Conservation (phyloP, 495 filamentous ascomycete genomes). For the Baudoinia panamericana region DNA sequence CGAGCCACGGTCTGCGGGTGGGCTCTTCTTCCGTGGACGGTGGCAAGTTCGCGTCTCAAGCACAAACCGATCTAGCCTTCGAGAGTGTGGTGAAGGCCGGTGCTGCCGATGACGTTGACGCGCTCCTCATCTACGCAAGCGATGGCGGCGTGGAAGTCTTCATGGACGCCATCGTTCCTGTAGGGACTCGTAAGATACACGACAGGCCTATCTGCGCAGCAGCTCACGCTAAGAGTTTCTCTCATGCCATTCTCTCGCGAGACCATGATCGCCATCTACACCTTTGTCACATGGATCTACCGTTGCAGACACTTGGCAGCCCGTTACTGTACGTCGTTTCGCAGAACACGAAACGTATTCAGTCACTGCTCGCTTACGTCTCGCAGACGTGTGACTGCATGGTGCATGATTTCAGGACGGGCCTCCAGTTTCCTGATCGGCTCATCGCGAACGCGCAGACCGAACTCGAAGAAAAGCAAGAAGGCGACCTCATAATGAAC, state of each 20-base stretch:
- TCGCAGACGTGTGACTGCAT: constrained; percentile 14
- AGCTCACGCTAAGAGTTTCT: constrained; percentile 60
- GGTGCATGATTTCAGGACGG: constrained; percentile 14
- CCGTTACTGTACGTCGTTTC: constrained; percentile 12
- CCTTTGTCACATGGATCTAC: constrained; percentile 6
- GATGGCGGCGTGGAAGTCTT: constrained; percentile 69
- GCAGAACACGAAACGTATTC: constrained; percentile 16
- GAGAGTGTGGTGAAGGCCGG: constrained; percentile 44
- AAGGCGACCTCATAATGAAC: constrained; percentile 56
- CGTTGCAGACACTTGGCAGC: constrained; percentile 8
- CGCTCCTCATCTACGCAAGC: constrained; percentile 64
- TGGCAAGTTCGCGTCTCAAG: constrained; percentile 60
- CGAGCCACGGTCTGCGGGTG: constrained; percentile 12
- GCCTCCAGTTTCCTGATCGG: constrained; percentile 52
- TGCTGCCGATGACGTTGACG: constrained; percentile 60
- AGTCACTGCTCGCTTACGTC: constrained; percentile 10
- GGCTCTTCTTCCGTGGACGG: constrained; percentile 17
- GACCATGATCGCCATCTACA: background rate
- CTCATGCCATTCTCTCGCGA: constrained; percentile 46
- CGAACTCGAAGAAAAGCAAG: constrained; percentile 43
- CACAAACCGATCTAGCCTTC: constrained; percentile 59
- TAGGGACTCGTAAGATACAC: constrained; percentile 47
- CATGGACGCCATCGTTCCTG: constrained; percentile 81
- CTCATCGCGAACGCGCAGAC: constrained; percentile 68
- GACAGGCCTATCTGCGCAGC: constrained; percentile 37